Base-by-base conservation (phyloP, 164 flowering plant genomes). In the Macadamia tetraphylla region DNA sequence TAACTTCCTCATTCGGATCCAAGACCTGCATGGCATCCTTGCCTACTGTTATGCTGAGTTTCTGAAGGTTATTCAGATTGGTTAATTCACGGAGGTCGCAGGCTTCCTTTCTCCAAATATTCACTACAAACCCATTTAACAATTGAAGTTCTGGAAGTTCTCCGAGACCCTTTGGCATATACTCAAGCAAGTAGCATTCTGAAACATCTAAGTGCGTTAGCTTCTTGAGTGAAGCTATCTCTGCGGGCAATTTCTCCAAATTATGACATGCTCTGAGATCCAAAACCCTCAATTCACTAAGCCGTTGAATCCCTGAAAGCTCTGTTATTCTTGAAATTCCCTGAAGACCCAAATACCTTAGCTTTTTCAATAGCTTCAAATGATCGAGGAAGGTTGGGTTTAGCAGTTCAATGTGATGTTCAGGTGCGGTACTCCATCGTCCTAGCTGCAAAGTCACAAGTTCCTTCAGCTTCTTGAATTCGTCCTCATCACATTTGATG, bases 121-220 rank as follows among this genome's bases (percentile, higher is more conserved):
- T 64, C 32, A 71, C 60, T 29, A 75, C 75, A 65, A 75, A 75
- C 4, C 78, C 78, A 29, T 68, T 58, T 3, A 75, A 62, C 2
- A 75, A 74, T 60, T 68, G 69, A 46, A 75, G 72, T 0, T 67
- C 6, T 0, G 65, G 8, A 8, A 75, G 63, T 1, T 15, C 15
- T 7, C 31, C 18, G 0, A 72, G 23, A 29, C 65, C 58, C 18
- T 68, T 72, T 14, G 79, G 79, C 55, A 76, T 57, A 18, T n/a
- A 10, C n/a, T 76, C 75, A 3, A 76, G 63, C 43, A 68, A 6
- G 57, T 68, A 72, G 49, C 79, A 76, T 11, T 69, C 73, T 0
- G 75, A 71, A 0, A 72, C 15, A 30, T 76, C 79, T 62, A 76
- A 65, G 66, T 76, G 64, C 1, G 70, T 72, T 43, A 76, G 67